phyloP scores from a whole-genome alignment of 202 grass and related monocot species.

The Saccharum hybrid region DNA sequence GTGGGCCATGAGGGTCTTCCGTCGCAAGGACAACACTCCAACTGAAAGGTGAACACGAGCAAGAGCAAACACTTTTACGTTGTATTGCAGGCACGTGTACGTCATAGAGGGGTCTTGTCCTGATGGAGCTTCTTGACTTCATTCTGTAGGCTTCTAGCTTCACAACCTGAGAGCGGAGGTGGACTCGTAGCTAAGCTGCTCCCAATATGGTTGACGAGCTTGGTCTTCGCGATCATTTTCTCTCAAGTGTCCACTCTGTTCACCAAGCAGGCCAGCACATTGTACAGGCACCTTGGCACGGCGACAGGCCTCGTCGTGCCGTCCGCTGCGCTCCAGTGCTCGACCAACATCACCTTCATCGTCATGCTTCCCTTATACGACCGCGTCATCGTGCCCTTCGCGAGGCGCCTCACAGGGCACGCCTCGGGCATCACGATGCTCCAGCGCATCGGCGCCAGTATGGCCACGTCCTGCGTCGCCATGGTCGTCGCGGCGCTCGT shows the following conservation, averaged over 20 bases:
- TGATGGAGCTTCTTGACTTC: neutral
- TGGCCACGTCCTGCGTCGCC: slow-evolving; percentile 30
- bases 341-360: slow-evolving; percentile 45
- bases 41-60: neutral
- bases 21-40: neutral
- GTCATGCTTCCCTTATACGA: slow-evolving; percentile 52
- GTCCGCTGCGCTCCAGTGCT: slow-evolving; percentile 48
- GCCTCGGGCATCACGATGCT: slow-evolving; percentile 52
- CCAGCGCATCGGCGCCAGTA: slow-evolving; percentile 52
- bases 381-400: slow-evolving; percentile 51
- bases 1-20: neutral
- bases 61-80: neutral
- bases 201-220: slow-evolving; percentile 44
- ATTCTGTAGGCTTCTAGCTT: slow-evolving; percentile 20
- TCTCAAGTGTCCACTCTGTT: slow-evolving; percentile 43
- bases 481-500: slow-evolving; percentile 52
- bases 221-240: slow-evolving; percentile 20
- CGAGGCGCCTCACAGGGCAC: slow-evolving; percentile 38
- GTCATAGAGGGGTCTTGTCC: too few species aligned
- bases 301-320: slow-evolving; percentile 27
- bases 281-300: slow-evolving; percentile 42
- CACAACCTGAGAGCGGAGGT: neutral
- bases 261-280: slow-evolving; percentile 34
- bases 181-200: slow-evolving; percentile 1
- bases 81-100: neutral